Evolutionary conservation across 2,329 filamentous ascomycete genomes (phyloP).

Genomic region (Zasmidium cellare): DNA sequence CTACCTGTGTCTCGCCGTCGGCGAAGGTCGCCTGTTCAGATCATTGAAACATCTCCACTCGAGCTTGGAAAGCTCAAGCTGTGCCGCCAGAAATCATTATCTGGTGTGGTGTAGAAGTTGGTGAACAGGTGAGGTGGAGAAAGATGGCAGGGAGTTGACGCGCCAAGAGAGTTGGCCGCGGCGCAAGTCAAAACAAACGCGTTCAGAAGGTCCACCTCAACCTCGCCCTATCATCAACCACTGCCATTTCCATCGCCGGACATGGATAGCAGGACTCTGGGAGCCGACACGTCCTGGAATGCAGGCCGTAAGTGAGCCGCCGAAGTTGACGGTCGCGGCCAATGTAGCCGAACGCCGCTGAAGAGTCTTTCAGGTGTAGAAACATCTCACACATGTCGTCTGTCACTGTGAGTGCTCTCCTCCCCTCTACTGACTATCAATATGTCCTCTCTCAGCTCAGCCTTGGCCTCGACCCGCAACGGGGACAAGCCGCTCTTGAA

Average conservation of each 20-base stretch:
- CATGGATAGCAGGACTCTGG: not conserved
- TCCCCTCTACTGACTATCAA: not conserved
- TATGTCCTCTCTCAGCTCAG: not conserved
- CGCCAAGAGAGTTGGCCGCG: not conserved
- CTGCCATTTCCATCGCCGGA: not conserved
- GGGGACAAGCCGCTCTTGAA: slow-evolving; percentile 3
- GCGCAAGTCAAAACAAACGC: not conserved
- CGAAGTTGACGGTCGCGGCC: not conserved
- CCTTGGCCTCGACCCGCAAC: not conserved
- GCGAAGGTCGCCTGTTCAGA: not conserved
- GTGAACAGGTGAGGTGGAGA: not conserved
- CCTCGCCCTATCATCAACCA: not conserved
- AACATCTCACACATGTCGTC: no score
- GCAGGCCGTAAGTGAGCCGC: not conserved
- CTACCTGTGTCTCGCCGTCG: not conserved
- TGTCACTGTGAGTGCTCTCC: not conserved
- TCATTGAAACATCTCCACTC: not conserved
- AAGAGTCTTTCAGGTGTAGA: not conserved
- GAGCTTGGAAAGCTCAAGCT: not conserved
- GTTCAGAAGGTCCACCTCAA: not conserved
- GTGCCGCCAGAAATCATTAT: not conserved
- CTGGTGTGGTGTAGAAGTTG: not conserved
- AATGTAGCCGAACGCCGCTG: not conserved
- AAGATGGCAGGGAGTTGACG: not conserved
- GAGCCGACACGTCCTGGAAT: not conserved